Evolutionary conservation across 2,329 filamentous ascomycete species (phyloP).

Genomic region (Tolypocladium tundrense): DNA sequence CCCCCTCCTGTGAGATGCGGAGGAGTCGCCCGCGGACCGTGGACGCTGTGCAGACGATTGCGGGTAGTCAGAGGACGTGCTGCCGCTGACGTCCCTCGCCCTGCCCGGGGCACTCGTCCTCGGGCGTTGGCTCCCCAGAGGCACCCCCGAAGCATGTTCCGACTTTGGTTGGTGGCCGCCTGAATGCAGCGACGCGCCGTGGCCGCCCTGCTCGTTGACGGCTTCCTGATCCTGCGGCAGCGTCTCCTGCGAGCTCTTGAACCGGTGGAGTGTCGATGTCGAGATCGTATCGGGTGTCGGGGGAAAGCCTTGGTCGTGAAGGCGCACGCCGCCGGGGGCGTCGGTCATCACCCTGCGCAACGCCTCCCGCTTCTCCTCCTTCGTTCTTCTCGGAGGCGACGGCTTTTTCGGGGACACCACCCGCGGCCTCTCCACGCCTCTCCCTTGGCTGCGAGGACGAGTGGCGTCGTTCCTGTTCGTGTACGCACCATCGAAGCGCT

Average conservation of each 20-base stretch:
- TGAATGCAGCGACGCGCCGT: slow-evolving; percentile 18
- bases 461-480: slow-evolving; percentile 17
- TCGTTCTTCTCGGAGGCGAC: slow-evolving; percentile 17
- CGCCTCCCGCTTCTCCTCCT: slow-evolving; percentile 37
- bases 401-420: slow-evolving; percentile 9
- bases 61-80: slow-evolving; percentile 8
- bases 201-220: slow-evolving; percentile 18
- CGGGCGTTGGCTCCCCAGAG: not conserved
- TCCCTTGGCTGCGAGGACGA: slow-evolving; percentile 18
- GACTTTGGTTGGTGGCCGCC: slow-evolving; percentile 10
- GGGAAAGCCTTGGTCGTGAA: slow-evolving; percentile 36
- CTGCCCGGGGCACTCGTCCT: not conserved
- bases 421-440: slow-evolving; percentile 7
- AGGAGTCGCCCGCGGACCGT: slow-evolving; percentile 36
- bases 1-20: slow-evolving; percentile 26
- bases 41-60: slow-evolving; percentile 25
- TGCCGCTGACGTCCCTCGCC: not conserved
- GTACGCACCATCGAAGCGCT: slow-evolving; percentile 22
- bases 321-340: slow-evolving; percentile 26
- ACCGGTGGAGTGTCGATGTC: slow-evolving; percentile 40
- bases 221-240: slow-evolving; percentile 21
- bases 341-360: slow-evolving; percentile 40
- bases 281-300: slow-evolving; percentile 52
- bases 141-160: slow-evolving; percentile 1
- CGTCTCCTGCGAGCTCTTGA: slow-evolving; percentile 40